Percentiles rank a stretch among this genome's conserved stretches.
phyloP scores from a whole-genome alignment of 768 basidiomycete species.

The Royoungia palumana region DNA sequence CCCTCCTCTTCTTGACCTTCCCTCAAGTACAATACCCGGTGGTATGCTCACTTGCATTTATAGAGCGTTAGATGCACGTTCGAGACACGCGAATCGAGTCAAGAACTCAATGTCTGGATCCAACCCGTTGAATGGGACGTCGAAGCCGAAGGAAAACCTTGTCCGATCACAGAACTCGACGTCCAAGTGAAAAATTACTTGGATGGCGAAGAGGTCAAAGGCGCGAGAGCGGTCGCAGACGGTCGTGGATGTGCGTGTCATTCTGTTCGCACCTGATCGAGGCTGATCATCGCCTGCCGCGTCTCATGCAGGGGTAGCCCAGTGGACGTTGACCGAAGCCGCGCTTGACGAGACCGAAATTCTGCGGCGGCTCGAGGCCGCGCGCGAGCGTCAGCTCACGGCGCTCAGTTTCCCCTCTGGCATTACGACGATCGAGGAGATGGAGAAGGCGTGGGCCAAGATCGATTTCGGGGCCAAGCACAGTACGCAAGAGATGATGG shows the following conservation, averaged over 20 bases:
- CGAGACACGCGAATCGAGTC: conserved; percentile 46
- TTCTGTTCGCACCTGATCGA: too few species aligned
- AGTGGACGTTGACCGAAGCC: conserved; percentile 52
- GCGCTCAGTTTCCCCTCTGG: conserved; percentile 50
- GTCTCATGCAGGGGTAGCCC: conserved; percentile 50
- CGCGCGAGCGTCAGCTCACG: conserved; percentile 44
- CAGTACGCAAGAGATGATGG: background rate
- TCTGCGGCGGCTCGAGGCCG: conserved; percentile 31
- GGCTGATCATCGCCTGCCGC: too few species aligned
- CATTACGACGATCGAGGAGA: conserved; percentile 29
- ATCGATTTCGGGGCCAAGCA: conserved; percentile 28
- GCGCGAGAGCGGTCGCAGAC: conserved; percentile 35
- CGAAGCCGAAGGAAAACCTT: conserved; percentile 29
- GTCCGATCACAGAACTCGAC: conserved; percentile 56
- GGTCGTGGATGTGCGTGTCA: conserved; percentile 15
- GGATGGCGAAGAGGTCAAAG: conserved; percentile 34
- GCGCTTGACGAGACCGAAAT: conserved; percentile 33
- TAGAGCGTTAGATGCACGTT: conserved; percentile 60
- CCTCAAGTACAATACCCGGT: background rate
- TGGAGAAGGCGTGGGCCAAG: conserved; percentile 30
- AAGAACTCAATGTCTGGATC: conserved; percentile 60
- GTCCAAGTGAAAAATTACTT: conserved; percentile 49
- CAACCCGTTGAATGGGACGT: conserved; percentile 52
- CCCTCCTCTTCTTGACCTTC: background rate
- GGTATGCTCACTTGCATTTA: background rate